A percentile compares a stretch with the other conserved stretches of the same genome.
These are phyloP conservation scores for Neurospora sublineolata DNA, from an alignment of 495 filamentous ascomycete species.

Conservation along the genomic window DNA sequence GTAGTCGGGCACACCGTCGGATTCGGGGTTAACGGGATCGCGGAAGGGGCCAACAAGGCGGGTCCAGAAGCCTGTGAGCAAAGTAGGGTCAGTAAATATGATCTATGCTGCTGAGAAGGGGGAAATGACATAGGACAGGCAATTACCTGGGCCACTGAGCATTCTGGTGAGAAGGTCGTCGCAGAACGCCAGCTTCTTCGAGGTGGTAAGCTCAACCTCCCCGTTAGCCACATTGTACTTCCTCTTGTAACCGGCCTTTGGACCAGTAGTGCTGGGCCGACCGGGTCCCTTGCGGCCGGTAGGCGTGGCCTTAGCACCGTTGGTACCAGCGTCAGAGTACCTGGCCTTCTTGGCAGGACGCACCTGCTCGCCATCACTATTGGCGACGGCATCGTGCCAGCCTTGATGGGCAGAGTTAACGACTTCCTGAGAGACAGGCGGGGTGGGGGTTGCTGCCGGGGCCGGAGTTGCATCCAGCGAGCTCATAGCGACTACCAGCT, in stretches of 20 bases:
- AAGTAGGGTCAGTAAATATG: background rate
- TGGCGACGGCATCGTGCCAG: conserved; percentile 25
- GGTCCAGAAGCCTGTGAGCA: conserved; percentile 42
- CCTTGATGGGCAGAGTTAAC: conserved; percentile 16
- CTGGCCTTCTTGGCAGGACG: conserved; percentile 26
- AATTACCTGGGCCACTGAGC: conserved; percentile 40
- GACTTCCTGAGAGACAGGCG: background rate
- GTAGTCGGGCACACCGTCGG: conserved; percentile 38
- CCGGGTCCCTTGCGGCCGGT: conserved; percentile 8
- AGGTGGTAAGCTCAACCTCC: conserved; percentile 19
- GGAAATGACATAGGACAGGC: background rate
- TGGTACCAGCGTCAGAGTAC: conserved; percentile 18
- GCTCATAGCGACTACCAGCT: conserved; percentile 46
- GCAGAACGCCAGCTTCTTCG: conserved; percentile 40
- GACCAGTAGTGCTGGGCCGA: background rate
- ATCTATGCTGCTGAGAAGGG: background rate
- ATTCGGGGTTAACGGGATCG: conserved; percentile 31
- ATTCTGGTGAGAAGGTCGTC: conserved; percentile 40
- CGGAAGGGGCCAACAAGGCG: conserved; percentile 42
- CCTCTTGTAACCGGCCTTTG: conserved; percentile 16
- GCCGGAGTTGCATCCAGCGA: conserved; percentile 25
- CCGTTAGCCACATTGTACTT: conserved; percentile 9
- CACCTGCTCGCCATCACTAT: conserved; percentile 14
- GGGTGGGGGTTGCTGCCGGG: background rate
- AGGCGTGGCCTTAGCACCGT: background rate